phyloP scores from a whole-genome alignment of 345 rosid genomes.

The Lepidium africanum region DNA sequence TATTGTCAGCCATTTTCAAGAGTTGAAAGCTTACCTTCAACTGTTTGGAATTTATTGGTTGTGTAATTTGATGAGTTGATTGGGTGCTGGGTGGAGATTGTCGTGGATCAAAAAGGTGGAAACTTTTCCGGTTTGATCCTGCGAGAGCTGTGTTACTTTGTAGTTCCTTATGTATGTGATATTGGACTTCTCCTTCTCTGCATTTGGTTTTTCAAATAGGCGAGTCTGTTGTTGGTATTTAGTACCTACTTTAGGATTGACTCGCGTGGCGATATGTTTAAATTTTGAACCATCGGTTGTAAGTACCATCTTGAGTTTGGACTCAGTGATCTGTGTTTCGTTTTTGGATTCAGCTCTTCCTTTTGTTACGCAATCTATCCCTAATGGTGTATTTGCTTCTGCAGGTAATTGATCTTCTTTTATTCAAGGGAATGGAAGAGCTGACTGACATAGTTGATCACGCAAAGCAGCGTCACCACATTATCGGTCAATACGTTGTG shows the following conservation, averaged over 20 bases:
- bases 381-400: slow-evolving; percentile 17
- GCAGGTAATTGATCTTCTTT: slow-evolving; percentile 91
- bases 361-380: background rate
- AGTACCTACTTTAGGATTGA: background rate
- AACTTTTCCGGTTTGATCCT: slow-evolving; percentile 1
- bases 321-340: background rate
- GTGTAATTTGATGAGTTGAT: background rate
- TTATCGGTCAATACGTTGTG: slow-evolving; percentile 81
- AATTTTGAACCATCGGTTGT: background rate
- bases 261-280: background rate
- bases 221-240: background rate
- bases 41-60: background rate
- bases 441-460: slow-evolving; percentile 72
- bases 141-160: background rate
- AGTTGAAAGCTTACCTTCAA: background rate
- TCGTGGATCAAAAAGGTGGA: background rate
- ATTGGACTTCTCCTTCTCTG: background rate
- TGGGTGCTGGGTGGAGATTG: background rate
- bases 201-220: background rate
- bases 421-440: slow-evolving; percentile 95
- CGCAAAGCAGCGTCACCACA: slow-evolving; percentile 98
- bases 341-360: too few species aligned
- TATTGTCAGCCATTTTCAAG: background rate
- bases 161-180: slow-evolving; percentile 1
- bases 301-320: background rate